Evolutionary conservation across 345 rosid species (phyloP).

Genomic region (Euphorbia pulcherrima): DNA sequence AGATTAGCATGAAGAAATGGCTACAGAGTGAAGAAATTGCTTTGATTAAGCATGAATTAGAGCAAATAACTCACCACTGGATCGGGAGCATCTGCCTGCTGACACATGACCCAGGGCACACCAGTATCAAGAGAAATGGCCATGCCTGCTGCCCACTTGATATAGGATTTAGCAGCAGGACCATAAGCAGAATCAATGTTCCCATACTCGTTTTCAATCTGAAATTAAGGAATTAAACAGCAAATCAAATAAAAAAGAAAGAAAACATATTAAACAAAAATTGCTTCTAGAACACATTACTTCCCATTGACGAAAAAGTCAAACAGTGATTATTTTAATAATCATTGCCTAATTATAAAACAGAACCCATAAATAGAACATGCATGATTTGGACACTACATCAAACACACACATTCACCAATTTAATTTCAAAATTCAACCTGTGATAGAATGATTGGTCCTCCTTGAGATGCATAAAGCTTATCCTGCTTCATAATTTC

Average conservation of each 20-base stretch:
- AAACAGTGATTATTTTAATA: conserved; percentile 6
- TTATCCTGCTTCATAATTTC: conserved; percentile 84
- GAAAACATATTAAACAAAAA: not conserved
- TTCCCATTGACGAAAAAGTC: conserved; percentile 8
- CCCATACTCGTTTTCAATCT: conserved; percentile 99
- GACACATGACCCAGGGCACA: conserved; percentile 99
- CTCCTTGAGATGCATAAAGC: conserved; percentile 92
- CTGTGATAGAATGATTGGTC: conserved; percentile 94
- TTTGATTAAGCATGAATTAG: not conserved
- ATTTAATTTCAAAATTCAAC: conserved; percentile 28
- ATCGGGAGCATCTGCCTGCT: conserved; percentile 91
- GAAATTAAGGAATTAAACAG: conserved; percentile 12
- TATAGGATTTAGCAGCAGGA: conserved; percentile 61
- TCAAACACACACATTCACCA: not conserved
- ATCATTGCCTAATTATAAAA: conserved; percentile 8
- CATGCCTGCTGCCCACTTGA: conserved; percentile 92
- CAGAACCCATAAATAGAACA: conserved; percentile 8
- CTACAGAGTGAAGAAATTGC: not conserved
- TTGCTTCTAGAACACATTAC: not conserved
- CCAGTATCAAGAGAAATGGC: conserved; percentile 81
- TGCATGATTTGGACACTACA: not conserved
- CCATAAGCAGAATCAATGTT: conserved; percentile 67
- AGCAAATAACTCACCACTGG: conserved; percentile 56
- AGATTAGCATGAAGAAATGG: not conserved
- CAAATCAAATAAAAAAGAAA: not conserved